Base-by-base conservation (phyloP, 768 basidiomycete genomes). In the Rickenella mellea region DNA sequence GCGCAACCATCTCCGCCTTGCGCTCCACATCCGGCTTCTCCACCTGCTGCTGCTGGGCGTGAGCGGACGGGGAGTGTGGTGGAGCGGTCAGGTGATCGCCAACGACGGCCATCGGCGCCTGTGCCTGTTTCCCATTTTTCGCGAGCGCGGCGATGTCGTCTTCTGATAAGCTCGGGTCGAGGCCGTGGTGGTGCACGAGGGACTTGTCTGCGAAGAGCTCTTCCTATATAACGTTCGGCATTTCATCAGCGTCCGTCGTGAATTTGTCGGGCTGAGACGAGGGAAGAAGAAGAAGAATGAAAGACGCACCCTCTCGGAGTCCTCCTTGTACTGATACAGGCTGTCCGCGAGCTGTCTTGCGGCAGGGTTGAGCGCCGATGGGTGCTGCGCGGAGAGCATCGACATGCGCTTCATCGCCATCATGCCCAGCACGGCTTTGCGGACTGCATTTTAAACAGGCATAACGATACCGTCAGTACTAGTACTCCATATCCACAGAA, bases 381-480 rank as follows among this genome's bases (percentile, higher is more conserved):
- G 60, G 33, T 65, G 55, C 11, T 59, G 54, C 27, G 55, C 50
- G 2, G 70, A 74, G 26, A 83, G 66, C 26, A 70, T 64, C 14
- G 81, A 70, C 81, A 94, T 81, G 45, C 89, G 71, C 51, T 79
- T 80, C 60, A 90, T 73, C 10, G 91, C 90, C 57, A 82, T 81
- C 69, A 94, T 88, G 38, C 85, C 78, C 55, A 82, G 71, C 3
- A 88, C 85, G 2, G 88, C 90, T 58, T 85, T 87, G 51, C 83
- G 82, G 88, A 90, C 89, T 91, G 57, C 19, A 39, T 27, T 42
- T 20, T 7, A 45, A 14, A 48, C 4, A 31, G 36, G 42, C n/a
- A n/a, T n/a, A n/a, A n/a, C 24, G n/a, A 8, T 26, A 21, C 42
- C 17, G 40, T 10, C 11, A n/a, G 35, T 28, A 21, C 9, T 15